Evolutionary conservation across 148 eudicot species (phyloP).

Genomic region (Nepenthes mirabilis): DNA sequence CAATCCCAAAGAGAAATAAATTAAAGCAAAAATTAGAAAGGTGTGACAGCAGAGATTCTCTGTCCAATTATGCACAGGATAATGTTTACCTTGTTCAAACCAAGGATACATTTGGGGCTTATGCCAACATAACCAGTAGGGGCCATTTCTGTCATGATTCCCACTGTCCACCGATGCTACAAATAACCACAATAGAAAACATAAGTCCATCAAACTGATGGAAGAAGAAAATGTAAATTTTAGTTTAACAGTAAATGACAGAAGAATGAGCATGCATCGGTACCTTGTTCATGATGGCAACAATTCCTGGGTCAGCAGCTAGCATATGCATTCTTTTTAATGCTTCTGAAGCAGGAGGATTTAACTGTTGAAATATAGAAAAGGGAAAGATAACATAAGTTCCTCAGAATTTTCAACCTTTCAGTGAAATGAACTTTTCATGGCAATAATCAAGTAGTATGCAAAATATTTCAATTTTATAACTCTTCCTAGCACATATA

Average conservation of each 20-base stretch:
- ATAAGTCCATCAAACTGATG: conserved; percentile 12
- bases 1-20: conserved; percentile 5
- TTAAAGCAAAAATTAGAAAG: not conserved
- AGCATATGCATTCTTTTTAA: conserved; percentile 80
- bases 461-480: too few relatives aligned
- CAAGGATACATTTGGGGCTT: conserved; percentile 74
- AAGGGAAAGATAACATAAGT: conserved; percentile 4
- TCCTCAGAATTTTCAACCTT: not conserved
- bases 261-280: conserved; percentile 4
- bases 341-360: conserved; percentile 85
- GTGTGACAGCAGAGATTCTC: not conserved
- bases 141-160: conserved; percentile 98
- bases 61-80: not conserved
- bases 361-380: conserved; percentile 26
- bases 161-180: conserved; percentile 93
- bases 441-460: not conserved
- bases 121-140: conserved; percentile 90
- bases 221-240: not conserved
- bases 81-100: conserved; percentile 65
- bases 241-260: not conserved
- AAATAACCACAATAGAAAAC: conserved; percentile 11
- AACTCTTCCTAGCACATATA: not conserved
- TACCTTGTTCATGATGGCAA: conserved; percentile 96
- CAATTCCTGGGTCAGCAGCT: conserved; percentile 92
- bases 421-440: not conserved